phyloP scores from a whole-genome alignment of 1,284 basidiomycete species.

The Polyporus tsugae region DNA sequence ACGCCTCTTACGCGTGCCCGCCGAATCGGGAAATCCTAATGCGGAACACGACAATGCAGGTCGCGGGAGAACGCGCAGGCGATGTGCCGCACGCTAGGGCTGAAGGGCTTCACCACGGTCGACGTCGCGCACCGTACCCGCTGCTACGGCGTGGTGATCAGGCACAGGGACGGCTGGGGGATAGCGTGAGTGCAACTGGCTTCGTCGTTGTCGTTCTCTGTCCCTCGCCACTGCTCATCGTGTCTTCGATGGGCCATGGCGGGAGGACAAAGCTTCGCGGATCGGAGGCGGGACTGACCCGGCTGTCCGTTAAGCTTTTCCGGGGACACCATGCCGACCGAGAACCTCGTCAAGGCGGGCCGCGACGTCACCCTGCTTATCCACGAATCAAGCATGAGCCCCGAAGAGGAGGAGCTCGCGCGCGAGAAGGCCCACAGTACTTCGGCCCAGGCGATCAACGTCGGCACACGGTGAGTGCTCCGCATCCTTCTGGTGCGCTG shows the following conservation, averaged over 20 bases:
- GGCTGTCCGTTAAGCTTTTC: slow-evolving; percentile 65
- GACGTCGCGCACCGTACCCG: slow-evolving; percentile 77
- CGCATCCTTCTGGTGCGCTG: slow-evolving; percentile 1
- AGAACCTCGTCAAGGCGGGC: slow-evolving; percentile 74
- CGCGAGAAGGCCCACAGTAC: slow-evolving; percentile 88
- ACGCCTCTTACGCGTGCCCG: background rate
- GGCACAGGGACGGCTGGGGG: slow-evolving; percentile 81
- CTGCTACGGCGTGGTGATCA: slow-evolving; percentile 77
- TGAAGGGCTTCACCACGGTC: slow-evolving; percentile 68
- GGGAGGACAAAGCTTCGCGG: slow-evolving; percentile 23
- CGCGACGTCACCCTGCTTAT: slow-evolving; percentile 83
- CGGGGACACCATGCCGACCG: slow-evolving; percentile 87
- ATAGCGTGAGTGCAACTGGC: slow-evolving; percentile 64
- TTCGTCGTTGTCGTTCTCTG: background rate
- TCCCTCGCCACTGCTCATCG: background rate
- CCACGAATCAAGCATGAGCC: slow-evolving; percentile 93
- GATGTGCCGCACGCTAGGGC: slow-evolving; percentile 60
- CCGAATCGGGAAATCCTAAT: slow-evolving; percentile 5
- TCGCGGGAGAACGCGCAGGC: slow-evolving; percentile 47
- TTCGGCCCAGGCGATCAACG: slow-evolving; percentile 84
- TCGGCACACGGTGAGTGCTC: slow-evolving; percentile 68
- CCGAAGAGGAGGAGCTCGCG: slow-evolving; percentile 80
- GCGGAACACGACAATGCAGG: slow-evolving; percentile 37
- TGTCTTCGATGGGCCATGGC: too few relatives aligned
- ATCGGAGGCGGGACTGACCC: slow-evolving; percentile 16